A percentile compares a stretch with the other conserved stretches of the same genome.
phyloP scores from a whole-genome alignment of 2,329 filamentous ascomycete genomes.

The Fusarium verticillioides region DNA sequence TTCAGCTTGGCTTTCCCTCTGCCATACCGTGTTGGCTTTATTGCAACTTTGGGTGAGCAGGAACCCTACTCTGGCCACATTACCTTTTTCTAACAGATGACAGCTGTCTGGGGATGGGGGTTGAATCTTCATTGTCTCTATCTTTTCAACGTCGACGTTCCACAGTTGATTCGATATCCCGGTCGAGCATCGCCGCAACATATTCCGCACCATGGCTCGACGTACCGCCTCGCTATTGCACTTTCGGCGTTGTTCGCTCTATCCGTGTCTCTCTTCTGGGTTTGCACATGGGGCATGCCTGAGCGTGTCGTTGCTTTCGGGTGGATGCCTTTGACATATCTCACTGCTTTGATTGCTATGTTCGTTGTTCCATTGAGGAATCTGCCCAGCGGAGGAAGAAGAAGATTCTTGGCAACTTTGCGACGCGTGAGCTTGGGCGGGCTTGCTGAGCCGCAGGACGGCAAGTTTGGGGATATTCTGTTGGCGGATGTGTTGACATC shows the following conservation, averaged over 20 bases:
- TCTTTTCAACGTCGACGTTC: constrained; percentile 84
- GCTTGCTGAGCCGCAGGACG: constrained; percentile 84
- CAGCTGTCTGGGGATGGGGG: constrained; percentile 96
- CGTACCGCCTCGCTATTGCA: constrained; percentile 84
- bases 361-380: constrained; percentile 79
- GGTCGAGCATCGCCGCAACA: constrained; percentile 76
- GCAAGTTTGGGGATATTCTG: constrained; percentile 94
- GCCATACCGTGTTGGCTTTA: constrained; percentile 87
- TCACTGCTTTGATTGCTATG: constrained; percentile 75
- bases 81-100: constrained; percentile 16
- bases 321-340: constrained; percentile 86
- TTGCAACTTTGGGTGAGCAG: constrained; percentile 81
- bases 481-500: constrained; percentile 94
- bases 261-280: constrained; percentile 86
- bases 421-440: constrained; percentile 85
- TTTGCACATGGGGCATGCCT: constrained; percentile 76
- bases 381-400: constrained; percentile 75
- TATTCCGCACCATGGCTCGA: constrained; percentile 80
- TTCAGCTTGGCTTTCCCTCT: constrained; percentile 90
- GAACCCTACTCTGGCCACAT: neutral
- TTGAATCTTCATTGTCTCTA: constrained; percentile 90
- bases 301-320: constrained; percentile 80
- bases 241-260: constrained; percentile 76
- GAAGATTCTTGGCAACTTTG: constrained; percentile 79
- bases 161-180: constrained; percentile 87